Evolutionary conservation across 805 yeast species (phyloP).

Genomic region (Candida krabiensis): DNA sequence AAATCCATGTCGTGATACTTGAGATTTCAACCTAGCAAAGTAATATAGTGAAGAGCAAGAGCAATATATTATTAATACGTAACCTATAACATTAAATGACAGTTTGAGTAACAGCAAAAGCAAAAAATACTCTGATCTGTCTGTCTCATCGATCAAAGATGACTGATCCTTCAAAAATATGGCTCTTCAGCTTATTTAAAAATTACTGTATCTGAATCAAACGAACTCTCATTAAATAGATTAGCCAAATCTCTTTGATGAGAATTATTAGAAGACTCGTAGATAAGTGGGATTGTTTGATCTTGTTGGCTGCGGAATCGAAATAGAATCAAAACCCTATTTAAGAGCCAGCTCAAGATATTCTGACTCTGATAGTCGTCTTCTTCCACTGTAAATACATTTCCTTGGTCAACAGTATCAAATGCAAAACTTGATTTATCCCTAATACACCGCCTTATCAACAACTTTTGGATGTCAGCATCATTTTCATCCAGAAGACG

Average conservation of each 20-base stretch:
- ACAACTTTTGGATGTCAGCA: constrained; percentile 4
- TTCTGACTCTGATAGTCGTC: not conserved
- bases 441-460: constrained; percentile 8
- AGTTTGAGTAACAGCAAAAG: too few species aligned
- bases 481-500: constrained; percentile 11
- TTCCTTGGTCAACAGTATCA: constrained; percentile 4
- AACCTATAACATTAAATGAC: too few species aligned
- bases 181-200: constrained; percentile 2
- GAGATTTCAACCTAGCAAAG: too few species aligned
- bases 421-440: constrained; percentile 16
- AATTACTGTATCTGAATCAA: constrained; percentile 11
- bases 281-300: too few species aligned
- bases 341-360: constrained; percentile 3
- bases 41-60: too few species aligned
- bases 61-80: too few species aligned
- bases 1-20: too few species aligned
- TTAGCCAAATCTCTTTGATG: constrained; percentile 6
- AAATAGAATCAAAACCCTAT: constrained; percentile 2
- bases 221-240: constrained; percentile 7
- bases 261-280: too few species aligned
- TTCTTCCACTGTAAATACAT: constrained; percentile 5
- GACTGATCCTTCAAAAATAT: too few species aligned
- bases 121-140: too few species aligned
- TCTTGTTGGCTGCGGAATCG: too few species aligned
- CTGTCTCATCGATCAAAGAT: too few species aligned